Evolutionary conservation across 139 green algal species (phyloP).

Genomic region (Chlamydomonas urium): DNA sequence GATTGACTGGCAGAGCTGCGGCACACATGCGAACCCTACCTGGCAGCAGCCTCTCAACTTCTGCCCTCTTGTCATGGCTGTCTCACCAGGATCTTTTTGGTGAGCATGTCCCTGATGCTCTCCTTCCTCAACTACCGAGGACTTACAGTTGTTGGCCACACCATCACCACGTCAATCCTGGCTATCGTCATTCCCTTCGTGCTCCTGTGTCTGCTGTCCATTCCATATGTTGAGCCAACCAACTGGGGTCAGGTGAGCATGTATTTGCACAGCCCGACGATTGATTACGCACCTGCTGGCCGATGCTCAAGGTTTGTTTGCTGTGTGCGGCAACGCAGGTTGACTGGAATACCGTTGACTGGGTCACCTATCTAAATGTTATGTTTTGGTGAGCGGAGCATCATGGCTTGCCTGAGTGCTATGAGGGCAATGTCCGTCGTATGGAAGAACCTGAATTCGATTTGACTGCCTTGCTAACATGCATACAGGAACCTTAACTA

Average conservation of each 20-base stretch:
- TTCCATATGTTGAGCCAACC: constrained; percentile 52
- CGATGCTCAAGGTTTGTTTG: no score
- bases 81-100: constrained; percentile 45
- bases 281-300: no score
- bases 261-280: no score
- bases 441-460: constrained; percentile 24
- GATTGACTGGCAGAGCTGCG: no score
- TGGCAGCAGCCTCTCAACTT: no score
- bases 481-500: constrained; percentile 81
- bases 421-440: no score
- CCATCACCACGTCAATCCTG: constrained; percentile 63
- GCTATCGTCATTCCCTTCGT: constrained; percentile 87
- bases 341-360: constrained; percentile 63
- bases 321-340: constrained; percentile 21
- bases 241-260: constrained; percentile 63
- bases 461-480: no score
- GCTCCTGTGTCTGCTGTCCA: constrained; percentile 58
- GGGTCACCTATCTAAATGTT: constrained; percentile 87
- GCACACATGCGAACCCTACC: no score
- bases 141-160: constrained; percentile 83
- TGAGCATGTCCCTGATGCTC: constrained; percentile 59
- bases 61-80: no score
- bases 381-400: no score
- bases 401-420: no score
- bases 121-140: constrained; percentile 90